Evolutionary conservation across 345 rosid genomes (phyloP).

Genomic region (Rhizophora mangle): DNA sequence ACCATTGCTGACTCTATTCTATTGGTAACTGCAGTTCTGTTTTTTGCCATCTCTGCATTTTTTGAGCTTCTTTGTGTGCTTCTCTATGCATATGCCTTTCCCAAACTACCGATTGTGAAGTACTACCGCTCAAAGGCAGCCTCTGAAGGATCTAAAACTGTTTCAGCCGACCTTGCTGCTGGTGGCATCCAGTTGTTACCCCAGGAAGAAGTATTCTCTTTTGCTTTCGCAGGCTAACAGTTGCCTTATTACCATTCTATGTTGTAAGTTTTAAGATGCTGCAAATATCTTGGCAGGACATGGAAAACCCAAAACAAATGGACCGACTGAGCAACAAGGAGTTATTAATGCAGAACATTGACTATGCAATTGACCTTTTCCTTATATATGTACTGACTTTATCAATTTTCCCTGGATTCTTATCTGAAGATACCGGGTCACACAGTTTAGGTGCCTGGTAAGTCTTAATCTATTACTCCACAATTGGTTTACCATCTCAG

Average conservation of each 20-base stretch:
- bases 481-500: not conserved
- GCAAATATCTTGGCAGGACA: conserved; percentile 20
- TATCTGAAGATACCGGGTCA: conserved; percentile 75
- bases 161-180: conserved; percentile 71
- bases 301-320: conserved; percentile 25
- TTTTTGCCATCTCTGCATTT: conserved; percentile 53
- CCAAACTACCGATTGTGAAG: conserved; percentile 76
- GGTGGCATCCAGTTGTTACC: conserved; percentile 51
- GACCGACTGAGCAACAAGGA: conserved; percentile 51
- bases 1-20: not conserved
- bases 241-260: not conserved
- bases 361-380: conserved; percentile 55
- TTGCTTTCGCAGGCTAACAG: not conserved
- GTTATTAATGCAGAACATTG: conserved; percentile 50
- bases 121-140: conserved; percentile 79
- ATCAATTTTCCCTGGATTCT: conserved; percentile 85
- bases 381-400: conserved; percentile 57
- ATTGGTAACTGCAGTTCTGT: conserved; percentile 40
- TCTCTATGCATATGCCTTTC: conserved; percentile 57
- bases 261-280: not conserved
- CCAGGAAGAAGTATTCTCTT: conserved; percentile 21
- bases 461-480: conserved; percentile 4
- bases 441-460: conserved; percentile 73
- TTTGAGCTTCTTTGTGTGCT: conserved; percentile 63
- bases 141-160: conserved; percentile 81